Evolutionary conservation across 129 eudicot species (phyloP).

Genomic region (Flaveria sonorensis): DNA sequence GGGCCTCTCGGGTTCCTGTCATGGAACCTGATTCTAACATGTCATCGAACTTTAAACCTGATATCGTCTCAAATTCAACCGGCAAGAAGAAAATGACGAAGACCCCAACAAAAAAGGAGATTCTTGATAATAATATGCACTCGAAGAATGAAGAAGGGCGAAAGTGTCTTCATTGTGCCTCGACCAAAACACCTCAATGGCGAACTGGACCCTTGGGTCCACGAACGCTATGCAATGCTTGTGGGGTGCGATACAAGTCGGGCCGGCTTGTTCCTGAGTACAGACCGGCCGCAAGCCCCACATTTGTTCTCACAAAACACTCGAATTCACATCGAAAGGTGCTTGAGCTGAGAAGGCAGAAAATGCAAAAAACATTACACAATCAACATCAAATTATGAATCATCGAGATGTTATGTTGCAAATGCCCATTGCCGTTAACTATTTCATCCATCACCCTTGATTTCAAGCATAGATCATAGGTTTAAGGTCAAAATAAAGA

Average conservation of each 20-base stretch:
- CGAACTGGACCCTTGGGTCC: slow-evolving; percentile 89
- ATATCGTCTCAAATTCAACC: slow-evolving; percentile 22
- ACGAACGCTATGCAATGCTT: slow-evolving; percentile 77
- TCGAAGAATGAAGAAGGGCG: slow-evolving; percentile 44
- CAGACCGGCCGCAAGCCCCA: slow-evolving; percentile 89
- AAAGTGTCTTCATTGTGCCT: slow-evolving; percentile 75
- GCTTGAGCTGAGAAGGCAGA: slow-evolving; percentile 71
- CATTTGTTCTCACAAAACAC: slow-evolving; percentile 69
- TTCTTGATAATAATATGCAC: neutral
- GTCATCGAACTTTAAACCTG: slow-evolving; percentile 37
- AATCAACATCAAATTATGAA: slow-evolving; percentile 34
- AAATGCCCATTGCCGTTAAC: slow-evolving; percentile 43
- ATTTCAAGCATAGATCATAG: neutral
- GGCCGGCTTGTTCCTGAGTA: slow-evolving; percentile 86
- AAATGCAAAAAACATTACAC: slow-evolving; percentile 38
- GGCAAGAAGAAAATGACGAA: slow-evolving; percentile 33
- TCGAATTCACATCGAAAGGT: slow-evolving; percentile 91
- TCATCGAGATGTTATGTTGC: slow-evolving; percentile 49
- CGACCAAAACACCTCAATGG: slow-evolving; percentile 91
- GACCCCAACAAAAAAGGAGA: no score
- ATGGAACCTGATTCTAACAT: neutral
- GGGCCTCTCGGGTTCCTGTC: slow-evolving; percentile 57
- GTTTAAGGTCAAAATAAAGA: slow-evolving; percentile 7
- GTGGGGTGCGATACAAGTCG: slow-evolving; percentile 86
- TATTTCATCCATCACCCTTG: slow-evolving; percentile 64